Conservation (phyloP, 1,284 basidiomycete species). For the Fomitopsis pinicola region DNA sequence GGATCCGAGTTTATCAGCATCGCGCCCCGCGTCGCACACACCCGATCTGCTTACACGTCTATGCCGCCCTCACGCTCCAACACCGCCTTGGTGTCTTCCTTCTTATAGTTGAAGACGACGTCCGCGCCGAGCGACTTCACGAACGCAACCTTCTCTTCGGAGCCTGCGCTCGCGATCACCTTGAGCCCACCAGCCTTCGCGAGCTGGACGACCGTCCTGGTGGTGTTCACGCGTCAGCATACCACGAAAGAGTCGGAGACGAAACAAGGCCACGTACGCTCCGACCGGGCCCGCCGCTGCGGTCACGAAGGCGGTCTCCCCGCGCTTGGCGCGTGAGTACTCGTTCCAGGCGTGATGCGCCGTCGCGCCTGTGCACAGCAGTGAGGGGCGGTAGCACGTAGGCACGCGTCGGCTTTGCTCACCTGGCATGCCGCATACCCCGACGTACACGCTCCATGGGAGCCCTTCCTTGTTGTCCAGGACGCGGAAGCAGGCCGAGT, state of each 20-base stretch:
- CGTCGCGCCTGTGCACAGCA: constrained; percentile 15
- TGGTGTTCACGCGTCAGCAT: no score
- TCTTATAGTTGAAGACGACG: constrained; percentile 73
- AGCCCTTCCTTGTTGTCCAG: constrained; percentile 23
- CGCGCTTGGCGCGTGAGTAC: constrained; percentile 1
- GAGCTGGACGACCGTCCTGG: no score
- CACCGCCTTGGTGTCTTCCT: constrained; percentile 40
- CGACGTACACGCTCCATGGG: constrained; percentile 30
- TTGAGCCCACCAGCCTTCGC: no score
- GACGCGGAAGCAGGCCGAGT: constrained; percentile 8
- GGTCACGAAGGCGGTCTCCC: constrained; percentile 1
- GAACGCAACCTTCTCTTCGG: constrained; percentile 62
- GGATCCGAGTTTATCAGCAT: background rate
- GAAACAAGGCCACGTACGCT: no score
- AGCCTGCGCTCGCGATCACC: constrained; percentile 72
- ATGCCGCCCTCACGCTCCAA: constrained; percentile 55
- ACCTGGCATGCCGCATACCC: constrained; percentile 33
- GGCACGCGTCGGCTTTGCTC: no score
- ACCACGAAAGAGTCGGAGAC: no score
- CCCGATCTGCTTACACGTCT: constrained; percentile 31
- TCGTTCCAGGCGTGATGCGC: constrained; percentile 20
- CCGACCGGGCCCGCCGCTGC: background rate
- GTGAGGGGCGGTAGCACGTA: no score
- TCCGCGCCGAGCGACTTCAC: constrained; percentile 63
- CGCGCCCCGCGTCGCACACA: no score